Evolutionary conservation across 306 rosid genomes (phyloP).

Genomic region (Acacia melanoxylon): DNA sequence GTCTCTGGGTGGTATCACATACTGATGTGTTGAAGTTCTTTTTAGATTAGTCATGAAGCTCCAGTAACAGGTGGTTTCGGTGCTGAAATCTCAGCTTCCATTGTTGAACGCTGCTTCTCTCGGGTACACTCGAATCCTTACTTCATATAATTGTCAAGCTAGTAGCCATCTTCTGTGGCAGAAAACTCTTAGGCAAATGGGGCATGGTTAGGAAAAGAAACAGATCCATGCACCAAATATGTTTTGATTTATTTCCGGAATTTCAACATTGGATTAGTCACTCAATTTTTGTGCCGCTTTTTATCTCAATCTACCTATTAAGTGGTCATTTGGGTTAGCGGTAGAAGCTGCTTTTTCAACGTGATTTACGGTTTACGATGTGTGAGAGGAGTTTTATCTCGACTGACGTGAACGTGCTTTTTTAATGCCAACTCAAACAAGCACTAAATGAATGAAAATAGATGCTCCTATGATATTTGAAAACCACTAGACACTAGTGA

Average conservation of each 20-base stretch:
- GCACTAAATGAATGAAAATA: not conserved
- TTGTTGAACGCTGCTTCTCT: constrained; percentile 86
- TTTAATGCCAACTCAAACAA: too few relatives aligned
- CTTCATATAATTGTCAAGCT: not conserved
- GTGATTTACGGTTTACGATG: too few relatives aligned
- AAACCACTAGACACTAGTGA: not conserved
- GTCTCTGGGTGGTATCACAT: not conserved
- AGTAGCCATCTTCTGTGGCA: not conserved
- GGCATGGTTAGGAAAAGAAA: not conserved
- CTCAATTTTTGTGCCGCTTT: not conserved
- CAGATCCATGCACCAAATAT: not conserved
- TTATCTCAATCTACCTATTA: not conserved
- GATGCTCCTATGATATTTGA: not conserved
- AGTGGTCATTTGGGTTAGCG: too few relatives aligned
- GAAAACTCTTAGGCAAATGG: not conserved
- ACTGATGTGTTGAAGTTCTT: constrained; percentile 17
- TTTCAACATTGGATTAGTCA: not conserved
- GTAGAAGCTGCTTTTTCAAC: too few relatives aligned
- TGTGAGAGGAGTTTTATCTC: too few relatives aligned
- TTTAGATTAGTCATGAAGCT: constrained; percentile 98
- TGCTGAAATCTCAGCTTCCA: constrained; percentile 93
- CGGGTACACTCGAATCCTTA: constrained; percentile 57
- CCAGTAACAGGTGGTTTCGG: constrained; percentile 96
- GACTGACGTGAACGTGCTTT: too few relatives aligned
- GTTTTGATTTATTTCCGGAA: constrained; percentile 6